These are phyloP conservation scores for Periconia macrospinosa DNA, from an alignment of 2,329 filamentous ascomycete genomes.

Conservation along the genomic window DNA sequence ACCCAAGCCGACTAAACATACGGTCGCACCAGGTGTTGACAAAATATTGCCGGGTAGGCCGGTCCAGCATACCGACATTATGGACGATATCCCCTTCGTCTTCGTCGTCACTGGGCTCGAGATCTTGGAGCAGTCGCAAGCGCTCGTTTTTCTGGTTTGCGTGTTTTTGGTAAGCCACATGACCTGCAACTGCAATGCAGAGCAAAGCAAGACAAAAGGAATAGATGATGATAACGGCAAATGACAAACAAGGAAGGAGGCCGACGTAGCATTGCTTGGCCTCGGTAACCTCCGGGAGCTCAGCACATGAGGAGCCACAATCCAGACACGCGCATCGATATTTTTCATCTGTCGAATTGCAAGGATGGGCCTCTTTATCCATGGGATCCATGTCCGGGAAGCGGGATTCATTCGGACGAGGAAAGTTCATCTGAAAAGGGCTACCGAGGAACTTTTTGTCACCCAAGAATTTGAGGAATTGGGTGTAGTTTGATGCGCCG, in stretches of 20 bases:
- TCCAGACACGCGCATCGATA: constrained; percentile 94
- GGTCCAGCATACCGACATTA: constrained; percentile 74
- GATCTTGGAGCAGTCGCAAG: constrained; percentile 83
- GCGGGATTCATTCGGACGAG: constrained; percentile 57
- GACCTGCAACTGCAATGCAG: constrained; percentile 68
- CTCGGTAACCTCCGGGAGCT: constrained; percentile 74
- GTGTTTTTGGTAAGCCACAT: constrained; percentile 75
- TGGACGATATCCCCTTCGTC: constrained; percentile 86
- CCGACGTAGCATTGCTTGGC: constrained; percentile 79
- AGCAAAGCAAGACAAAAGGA: constrained; percentile 71
- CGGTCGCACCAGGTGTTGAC: constrained; percentile 82
- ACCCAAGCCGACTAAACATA: constrained; percentile 78
- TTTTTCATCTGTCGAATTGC: constrained; percentile 82
- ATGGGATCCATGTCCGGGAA: constrained; percentile 72
- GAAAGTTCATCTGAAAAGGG: constrained; percentile 98
- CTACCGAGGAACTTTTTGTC: constrained; percentile 90
- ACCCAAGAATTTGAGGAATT: constrained; percentile 88
- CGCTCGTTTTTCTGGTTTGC: constrained; percentile 76
- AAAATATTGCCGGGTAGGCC: constrained; percentile 76
- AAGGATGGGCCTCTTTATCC: constrained; percentile 75
- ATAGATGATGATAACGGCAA: constrained; percentile 87
- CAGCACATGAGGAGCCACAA: constrained; percentile 82
- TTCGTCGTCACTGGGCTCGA: constrained; percentile 84
- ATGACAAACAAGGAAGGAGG: constrained; percentile 87
- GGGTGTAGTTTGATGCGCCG: constrained; percentile 84